Percentiles rank a stretch among this genome's conserved stretches.
Conservation (phyloP, 2,329 filamentous ascomycete genomes). For the Fusarium drepaniforme region DNA sequence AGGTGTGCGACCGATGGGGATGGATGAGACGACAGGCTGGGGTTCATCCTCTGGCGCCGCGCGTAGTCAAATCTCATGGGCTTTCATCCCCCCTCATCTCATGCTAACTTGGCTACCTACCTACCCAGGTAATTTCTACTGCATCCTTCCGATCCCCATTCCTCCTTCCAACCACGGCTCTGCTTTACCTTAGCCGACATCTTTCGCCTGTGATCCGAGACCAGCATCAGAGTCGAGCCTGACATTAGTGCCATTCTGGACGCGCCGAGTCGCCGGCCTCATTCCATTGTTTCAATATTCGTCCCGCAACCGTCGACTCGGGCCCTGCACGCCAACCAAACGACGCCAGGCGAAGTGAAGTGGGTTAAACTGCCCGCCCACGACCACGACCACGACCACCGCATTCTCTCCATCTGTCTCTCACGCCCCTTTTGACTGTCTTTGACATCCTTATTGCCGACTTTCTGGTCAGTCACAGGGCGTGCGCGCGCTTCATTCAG, state of each 20-base stretch:
- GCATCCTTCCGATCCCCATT: background rate
- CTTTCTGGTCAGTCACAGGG: background rate
- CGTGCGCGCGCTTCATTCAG: background rate
- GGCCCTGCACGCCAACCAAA: conserved; percentile 24
- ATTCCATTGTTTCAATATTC: conserved; percentile 31
- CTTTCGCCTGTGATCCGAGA: background rate
- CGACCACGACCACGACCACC: conserved; percentile 11
- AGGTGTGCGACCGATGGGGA: conserved; percentile 15
- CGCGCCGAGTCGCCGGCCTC: conserved; percentile 22
- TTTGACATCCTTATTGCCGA: conserved; percentile 13
- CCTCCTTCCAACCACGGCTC: background rate
- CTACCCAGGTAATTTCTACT: background rate
- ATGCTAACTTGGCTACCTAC: background rate
- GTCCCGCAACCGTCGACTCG: conserved; percentile 40
- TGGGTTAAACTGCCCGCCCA: conserved; percentile 32
- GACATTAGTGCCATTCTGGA: conserved; percentile 13
- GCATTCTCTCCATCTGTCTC: conserved; percentile 16
- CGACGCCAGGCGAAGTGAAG: conserved; percentile 33
- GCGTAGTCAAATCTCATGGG: conserved; percentile 1
- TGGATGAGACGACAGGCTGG: conserved; percentile 14
- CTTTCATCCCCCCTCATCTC: conserved; percentile 1
- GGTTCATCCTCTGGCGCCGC: conserved; percentile 13
- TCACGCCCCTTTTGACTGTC: conserved; percentile 29
- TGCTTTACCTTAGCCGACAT: background rate
- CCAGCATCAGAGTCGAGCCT: background rate